Evolutionary conservation across 768 basidiomycete species (phyloP).

Genomic region (Russula sp.): DNA sequence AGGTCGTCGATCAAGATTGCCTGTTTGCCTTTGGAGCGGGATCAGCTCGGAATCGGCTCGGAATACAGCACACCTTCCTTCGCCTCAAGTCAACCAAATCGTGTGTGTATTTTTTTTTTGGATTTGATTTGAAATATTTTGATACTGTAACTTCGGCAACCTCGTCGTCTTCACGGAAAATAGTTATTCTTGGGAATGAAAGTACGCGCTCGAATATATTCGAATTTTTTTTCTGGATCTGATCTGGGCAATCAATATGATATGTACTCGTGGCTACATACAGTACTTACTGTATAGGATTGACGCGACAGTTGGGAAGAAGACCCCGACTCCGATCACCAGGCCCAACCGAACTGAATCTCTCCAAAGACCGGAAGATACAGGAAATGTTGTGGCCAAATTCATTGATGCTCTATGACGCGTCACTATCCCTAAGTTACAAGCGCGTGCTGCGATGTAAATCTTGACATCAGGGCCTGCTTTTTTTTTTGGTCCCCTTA

Average conservation of each 20-base stretch:
- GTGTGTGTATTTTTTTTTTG: neutral
- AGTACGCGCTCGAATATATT: neutral
- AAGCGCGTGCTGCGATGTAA: too few relatives aligned
- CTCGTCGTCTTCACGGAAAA: neutral
- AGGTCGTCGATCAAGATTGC: constrained; percentile 1
- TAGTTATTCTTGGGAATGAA: neutral
- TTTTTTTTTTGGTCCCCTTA: too few relatives aligned
- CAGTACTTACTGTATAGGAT: neutral
- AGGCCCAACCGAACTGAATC: neutral
- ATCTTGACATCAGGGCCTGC: too few relatives aligned
- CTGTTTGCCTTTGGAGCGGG: neutral
- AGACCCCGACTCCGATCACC: neutral
- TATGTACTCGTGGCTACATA: neutral
- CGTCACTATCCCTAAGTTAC: too few relatives aligned
- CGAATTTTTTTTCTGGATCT: neutral
- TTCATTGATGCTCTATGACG: too few relatives aligned
- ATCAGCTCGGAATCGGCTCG: neutral
- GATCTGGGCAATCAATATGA: neutral
- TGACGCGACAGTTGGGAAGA: neutral
- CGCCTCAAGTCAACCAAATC: neutral
- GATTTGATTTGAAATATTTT: neutral
- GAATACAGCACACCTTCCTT: neutral
- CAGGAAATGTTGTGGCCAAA: neutral
- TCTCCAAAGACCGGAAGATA: neutral
- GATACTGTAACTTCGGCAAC: neutral